Evolutionary conservation across 1,284 basidiomycete genomes (phyloP).

Genomic region (Neotropicomus parvogracilis): DNA sequence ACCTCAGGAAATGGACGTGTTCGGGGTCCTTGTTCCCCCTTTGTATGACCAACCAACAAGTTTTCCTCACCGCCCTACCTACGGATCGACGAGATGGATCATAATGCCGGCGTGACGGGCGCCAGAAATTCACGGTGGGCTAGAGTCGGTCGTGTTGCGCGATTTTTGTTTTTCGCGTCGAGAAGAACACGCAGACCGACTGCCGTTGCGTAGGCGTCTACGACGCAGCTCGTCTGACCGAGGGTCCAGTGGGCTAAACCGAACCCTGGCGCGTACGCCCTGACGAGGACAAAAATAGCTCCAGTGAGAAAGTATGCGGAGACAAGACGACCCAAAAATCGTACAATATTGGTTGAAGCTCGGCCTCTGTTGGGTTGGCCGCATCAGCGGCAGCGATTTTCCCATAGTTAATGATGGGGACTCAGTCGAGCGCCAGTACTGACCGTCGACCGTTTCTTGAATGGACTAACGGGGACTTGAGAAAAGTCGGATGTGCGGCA

Average conservation of each 20-base stretch:
- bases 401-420: constrained; percentile 19
- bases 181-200: constrained; percentile 7
- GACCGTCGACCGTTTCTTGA: constrained; percentile 11
- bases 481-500: constrained; percentile 10
- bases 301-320: constrained; percentile 25
- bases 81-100: constrained; percentile 21
- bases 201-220: too few relatives aligned
- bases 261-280: constrained; percentile 2
- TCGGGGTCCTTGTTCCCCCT: constrained; percentile 24
- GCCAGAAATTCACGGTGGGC: constrained; percentile 13
- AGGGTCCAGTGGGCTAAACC: constrained; percentile 6
- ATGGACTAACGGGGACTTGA: constrained; percentile 20
- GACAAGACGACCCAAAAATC: constrained; percentile 10
- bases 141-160: constrained; percentile 12
- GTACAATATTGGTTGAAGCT: constrained; percentile 4
- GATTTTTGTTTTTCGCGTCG: background rate
- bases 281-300: constrained; percentile 20
- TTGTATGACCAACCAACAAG: background rate
- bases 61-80: constrained; percentile 5
- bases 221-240: constrained; percentile 11
- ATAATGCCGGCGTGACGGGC: constrained; percentile 22
- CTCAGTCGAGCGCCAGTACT: constrained; percentile 4
- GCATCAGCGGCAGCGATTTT: constrained; percentile 23
- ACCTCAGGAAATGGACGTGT: constrained; percentile 4
- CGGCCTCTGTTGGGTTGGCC: constrained; percentile 24